Conservation (phyloP, 2,329 filamentous ascomycete genomes). For the Pseudogymnoascus sp. region DNA sequence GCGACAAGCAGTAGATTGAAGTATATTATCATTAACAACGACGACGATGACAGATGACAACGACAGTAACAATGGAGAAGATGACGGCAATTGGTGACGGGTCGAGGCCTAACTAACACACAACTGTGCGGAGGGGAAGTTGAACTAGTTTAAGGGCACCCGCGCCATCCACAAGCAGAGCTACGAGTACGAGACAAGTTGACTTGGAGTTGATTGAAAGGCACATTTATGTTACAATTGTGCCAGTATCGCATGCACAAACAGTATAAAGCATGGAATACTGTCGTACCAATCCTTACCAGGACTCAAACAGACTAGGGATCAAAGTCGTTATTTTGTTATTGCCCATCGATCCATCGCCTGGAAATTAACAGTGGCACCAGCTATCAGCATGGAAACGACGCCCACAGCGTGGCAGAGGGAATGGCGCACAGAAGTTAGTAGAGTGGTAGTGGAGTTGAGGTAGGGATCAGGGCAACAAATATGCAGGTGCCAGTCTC, state of each 20-base stretch:
- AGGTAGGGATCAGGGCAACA: not conserved
- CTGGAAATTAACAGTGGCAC: conserved; percentile 1
- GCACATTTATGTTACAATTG: not conserved
- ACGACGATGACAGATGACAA: not conserved
- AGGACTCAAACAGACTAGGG: not conserved
- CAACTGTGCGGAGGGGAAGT: not conserved
- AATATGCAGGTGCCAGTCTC: conserved; percentile 3
- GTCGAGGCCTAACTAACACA: conserved; percentile 1
- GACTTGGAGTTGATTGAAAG: not conserved
- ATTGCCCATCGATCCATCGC: not conserved
- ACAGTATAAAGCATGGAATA: not conserved
- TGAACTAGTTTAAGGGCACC: conserved; percentile 3
- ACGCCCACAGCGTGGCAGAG: not conserved
- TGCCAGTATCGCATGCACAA: not conserved
- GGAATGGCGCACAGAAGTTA: conserved; percentile 3
- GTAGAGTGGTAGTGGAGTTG: not conserved
- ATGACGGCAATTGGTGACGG: not conserved
- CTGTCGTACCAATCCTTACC: not conserved
- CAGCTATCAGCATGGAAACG: not conserved
- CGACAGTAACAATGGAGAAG: conserved; percentile 3
- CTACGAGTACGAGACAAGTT: not conserved
- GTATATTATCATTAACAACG: conserved; percentile 7
- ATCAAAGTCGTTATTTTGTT: not conserved
- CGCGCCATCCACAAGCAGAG: conserved; percentile 1
- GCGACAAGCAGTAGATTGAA: not conserved